These are phyloP conservation scores for Exophiala mesophila DNA, from an alignment of 2,329 filamentous ascomycete genomes.

Conservation along the genomic window DNA sequence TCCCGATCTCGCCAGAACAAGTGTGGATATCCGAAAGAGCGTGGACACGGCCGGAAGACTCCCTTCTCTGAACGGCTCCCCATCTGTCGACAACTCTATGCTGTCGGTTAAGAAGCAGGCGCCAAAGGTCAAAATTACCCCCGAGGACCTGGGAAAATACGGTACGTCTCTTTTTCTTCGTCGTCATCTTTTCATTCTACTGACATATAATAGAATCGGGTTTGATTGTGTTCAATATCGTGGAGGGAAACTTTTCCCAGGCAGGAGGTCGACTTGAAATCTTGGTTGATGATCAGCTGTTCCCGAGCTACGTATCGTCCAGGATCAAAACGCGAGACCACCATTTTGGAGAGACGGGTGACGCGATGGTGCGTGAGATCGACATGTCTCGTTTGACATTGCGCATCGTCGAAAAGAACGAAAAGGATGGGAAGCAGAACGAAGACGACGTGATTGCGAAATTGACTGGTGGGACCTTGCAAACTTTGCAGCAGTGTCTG, in stretches of 20 bases:
- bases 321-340: constrained; percentile 64
- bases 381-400: constrained; percentile 92
- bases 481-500: constrained; percentile 81
- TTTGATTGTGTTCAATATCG: constrained; percentile 86
- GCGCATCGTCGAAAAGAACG: constrained; percentile 73
- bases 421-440: constrained; percentile 63
- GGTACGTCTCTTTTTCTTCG: constrained; percentile 42
- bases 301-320: constrained; percentile 78
- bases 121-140: constrained; percentile 72
- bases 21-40: constrained; percentile 18
- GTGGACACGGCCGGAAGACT: constrained; percentile 14
- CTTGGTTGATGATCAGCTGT: constrained; percentile 89
- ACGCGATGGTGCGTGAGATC: constrained; percentile 94
- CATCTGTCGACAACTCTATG: constrained; percentile 42
- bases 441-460: constrained; percentile 75
- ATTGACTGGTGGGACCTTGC: constrained; percentile 75
- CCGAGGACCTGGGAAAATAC: constrained; percentile 76
- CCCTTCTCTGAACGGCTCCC: constrained; percentile 7
- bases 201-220: constrained; percentile 65
- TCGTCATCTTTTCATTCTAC: constrained; percentile 18
- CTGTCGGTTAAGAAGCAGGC: constrained; percentile 50
- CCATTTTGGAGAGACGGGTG: constrained; percentile 84
- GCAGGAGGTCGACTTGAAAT: constrained; percentile 76
- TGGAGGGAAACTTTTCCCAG: constrained; percentile 79
- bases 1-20: constrained; percentile 14